Percentiles rank a stretch among this genome's conserved stretches.
These are phyloP conservation scores for Aspergillus sp. DNA, from an alignment of 2,329 filamentous ascomycete species.

Conservation along the genomic window DNA sequence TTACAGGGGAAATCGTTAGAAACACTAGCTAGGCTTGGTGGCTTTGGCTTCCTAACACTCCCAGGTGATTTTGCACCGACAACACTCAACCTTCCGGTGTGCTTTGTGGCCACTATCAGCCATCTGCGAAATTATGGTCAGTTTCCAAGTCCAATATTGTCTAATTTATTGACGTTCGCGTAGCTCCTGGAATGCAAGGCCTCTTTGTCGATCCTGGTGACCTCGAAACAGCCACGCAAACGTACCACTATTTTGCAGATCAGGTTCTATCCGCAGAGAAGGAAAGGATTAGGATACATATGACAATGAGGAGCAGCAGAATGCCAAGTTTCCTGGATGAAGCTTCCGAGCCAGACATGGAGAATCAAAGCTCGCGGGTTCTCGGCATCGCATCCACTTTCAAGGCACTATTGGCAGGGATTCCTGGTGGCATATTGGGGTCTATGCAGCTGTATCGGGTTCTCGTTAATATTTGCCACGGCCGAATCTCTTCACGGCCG, in stretches of 20 bases:
- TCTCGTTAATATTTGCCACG: conserved; percentile 31
- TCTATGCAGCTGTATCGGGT: conserved; percentile 34
- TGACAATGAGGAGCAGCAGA: conserved; percentile 33
- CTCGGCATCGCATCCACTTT: conserved; percentile 38
- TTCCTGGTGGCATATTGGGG: conserved; percentile 42
- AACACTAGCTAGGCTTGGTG: conserved; percentile 44
- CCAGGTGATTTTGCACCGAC: conserved; percentile 40
- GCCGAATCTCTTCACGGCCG: conserved; percentile 17
- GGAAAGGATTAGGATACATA: conserved; percentile 32
- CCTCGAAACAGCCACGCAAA: conserved; percentile 30
- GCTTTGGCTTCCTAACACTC: conserved; percentile 39
- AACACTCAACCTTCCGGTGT: conserved; percentile 42
- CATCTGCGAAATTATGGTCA: conserved; percentile 40
- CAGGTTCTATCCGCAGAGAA: conserved; percentile 40
- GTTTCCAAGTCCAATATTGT: conserved; percentile 7
- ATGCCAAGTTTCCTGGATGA: conserved; percentile 29
- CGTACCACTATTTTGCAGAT: conserved; percentile 42
- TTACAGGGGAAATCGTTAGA: conserved; percentile 41
- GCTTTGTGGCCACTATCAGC: conserved; percentile 42
- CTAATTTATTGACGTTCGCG: conserved; percentile 14
- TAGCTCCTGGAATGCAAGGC: conserved; percentile 30
- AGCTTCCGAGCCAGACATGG: conserved; percentile 12
- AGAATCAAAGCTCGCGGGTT: conserved; percentile 20
- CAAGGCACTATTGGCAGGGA: conserved; percentile 35
- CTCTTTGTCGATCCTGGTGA: conserved; percentile 39